Conservation (phyloP, 768 basidiomycete genomes). For the Termitomyces sp. region DNA sequence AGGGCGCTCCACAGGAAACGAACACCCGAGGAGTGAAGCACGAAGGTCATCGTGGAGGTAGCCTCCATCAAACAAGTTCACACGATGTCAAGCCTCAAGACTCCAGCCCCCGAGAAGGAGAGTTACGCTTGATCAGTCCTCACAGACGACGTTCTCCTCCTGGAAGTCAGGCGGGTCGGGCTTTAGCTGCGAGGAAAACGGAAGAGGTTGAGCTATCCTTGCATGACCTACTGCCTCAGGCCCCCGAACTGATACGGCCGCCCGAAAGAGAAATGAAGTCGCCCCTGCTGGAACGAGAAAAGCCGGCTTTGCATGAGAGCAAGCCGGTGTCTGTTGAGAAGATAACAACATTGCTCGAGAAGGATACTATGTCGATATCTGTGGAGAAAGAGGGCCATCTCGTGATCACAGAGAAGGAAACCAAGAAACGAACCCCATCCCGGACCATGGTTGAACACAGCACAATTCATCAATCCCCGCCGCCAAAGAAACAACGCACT, state of each 20-base stretch:
- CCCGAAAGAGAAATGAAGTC: constrained; percentile 1
- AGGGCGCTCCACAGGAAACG: not conserved
- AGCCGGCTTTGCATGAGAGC: not conserved
- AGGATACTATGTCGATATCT: not conserved
- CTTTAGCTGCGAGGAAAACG: constrained; percentile 39
- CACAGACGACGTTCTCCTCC: constrained; percentile 39
- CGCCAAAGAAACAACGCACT: constrained; percentile 9
- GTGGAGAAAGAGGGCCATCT: not conserved
- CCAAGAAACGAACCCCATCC: constrained; percentile 13
- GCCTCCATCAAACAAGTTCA: not conserved
- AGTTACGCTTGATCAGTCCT: constrained; percentile 23
- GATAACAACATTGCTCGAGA: not conserved
- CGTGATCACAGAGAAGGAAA: constrained; percentile 3
- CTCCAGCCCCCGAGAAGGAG: constrained; percentile 11
- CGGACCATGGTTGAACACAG: not conserved
- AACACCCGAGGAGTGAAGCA: not conserved
- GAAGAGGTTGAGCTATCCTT: constrained; percentile 24
- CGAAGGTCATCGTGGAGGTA: not conserved
- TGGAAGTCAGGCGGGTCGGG: constrained; percentile 40
- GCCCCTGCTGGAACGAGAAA: not conserved
- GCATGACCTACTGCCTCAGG: constrained; percentile 9
- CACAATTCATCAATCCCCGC: not conserved
- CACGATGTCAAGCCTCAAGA: not conserved
- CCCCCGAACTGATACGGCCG: constrained; percentile 4
- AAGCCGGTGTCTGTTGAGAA: not conserved